Evolutionary conservation across 2,329 filamentous ascomycete species (phyloP), one percentile per base, ranked within the genome.

Genomic region (Xylariales sp.): DNA sequence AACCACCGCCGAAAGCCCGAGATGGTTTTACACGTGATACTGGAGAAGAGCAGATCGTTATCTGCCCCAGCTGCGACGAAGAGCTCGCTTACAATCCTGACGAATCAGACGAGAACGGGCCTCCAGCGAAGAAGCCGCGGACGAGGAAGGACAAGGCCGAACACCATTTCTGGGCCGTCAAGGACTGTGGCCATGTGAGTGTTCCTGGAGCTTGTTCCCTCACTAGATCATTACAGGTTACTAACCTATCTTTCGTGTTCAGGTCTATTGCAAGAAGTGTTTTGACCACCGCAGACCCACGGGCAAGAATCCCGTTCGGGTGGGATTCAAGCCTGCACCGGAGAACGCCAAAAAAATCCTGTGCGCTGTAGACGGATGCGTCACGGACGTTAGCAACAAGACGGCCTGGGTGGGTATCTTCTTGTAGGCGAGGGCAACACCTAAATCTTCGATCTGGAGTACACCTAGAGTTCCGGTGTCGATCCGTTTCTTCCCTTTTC

Each of bases 141-240:
- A 72, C 65, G 27, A 64, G 65, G 33, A 80, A 74, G 51, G 66
- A 71, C 15, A 62, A 67, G 6, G 74, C 71, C 16, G 89, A 95
- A 61, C 82, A 87, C 55, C 85, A 95, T 52, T 91, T 97, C 45
- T 97, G 90, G 89, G 84, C 93, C 1, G 74, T 93, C 24, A 95
- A 90, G 62, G 75, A 75, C 36, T 98, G 93, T 59, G 93, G 93
- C 47, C 93, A 98, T 66, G 93, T 97, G 74, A 55, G 72, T 31
- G 28, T 13, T 11, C 11, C 20, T 17, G 24, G 23, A 25, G n/a
- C n/a, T n/a, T n/a, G n/a, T n/a, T n/a, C n/a, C n/a, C n/a, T n/a
- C n/a, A n/a, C n/a, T n/a, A n/a, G n/a, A n/a, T n/a, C n/a, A n/a
- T n/a, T n/a, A n/a, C n/a, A n/a, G n/a, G n/a, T n/a, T 25, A 25